Conservation (phyloP, 306 rosid species). For the Castanopsis chinensis region DNA sequence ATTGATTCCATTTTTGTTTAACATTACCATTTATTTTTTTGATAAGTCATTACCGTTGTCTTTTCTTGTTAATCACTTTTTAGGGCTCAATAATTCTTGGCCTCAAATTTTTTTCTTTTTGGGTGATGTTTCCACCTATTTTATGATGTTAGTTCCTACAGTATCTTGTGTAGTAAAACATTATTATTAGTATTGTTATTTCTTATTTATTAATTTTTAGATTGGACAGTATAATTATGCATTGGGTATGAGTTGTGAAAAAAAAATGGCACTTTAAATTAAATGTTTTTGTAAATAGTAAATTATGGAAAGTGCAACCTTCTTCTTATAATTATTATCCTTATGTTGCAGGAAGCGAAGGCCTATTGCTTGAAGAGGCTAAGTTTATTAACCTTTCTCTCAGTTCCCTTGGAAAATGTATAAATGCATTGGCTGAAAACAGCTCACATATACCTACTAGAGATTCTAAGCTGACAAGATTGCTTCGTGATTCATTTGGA, state of each 20-base stretch:
- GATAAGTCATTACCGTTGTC: too few relatives aligned
- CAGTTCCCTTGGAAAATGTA: conserved; percentile 76
- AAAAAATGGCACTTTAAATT: background rate
- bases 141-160: background rate
- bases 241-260: background rate
- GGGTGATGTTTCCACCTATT: background rate
- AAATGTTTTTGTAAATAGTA: background rate
- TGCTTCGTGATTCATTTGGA: conserved; percentile 82
- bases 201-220: background rate
- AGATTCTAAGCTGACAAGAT: conserved; percentile 77
- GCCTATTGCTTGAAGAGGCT: conserved; percentile 69
- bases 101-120: background rate
- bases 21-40: too few relatives aligned
- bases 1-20: background rate
- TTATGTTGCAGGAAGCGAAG: conserved; percentile 61
- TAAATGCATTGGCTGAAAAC: conserved; percentile 75
- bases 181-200: background rate
- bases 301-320: background rate
- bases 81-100: background rate
- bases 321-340: background rate
- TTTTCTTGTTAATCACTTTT: background rate
- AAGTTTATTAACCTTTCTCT: conserved; percentile 72
- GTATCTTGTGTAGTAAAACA: background rate
- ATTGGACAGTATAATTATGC: background rate
- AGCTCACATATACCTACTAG: conserved; percentile 65